Evolutionary conservation across 2,329 filamentous ascomycete genomes (phyloP), one percentile per base, ranked within the genome.

Genomic region (Epichloe sylvatica): DNA sequence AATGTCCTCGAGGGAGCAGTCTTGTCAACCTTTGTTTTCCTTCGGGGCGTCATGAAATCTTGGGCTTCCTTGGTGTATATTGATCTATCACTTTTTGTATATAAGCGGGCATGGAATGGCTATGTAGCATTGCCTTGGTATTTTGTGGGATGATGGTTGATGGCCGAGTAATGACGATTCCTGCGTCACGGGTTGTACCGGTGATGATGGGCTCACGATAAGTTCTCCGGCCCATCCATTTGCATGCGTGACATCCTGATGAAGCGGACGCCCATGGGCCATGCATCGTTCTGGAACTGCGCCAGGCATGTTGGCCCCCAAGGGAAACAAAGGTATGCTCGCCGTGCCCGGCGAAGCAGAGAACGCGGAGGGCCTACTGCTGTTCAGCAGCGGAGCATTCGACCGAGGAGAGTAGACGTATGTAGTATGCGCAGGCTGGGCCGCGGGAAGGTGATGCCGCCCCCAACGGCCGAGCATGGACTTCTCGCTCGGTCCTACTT

Each of bases 351-450:
- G 21, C 21, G 21, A 5, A 21, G 21, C 21, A 21, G 21, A 21
- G 21, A 21, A 21, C 21, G 19, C 2, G 19, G 21, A 21, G 21
- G 21, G 21, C 21, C 21, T 21, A 5, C 21, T 21, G 4, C 40
- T 39, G 11, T 41, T 59, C 3, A 71, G 59, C 2, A 72, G 60
- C 17, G 66, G 62, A 2, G 62, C 59, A 3, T 59, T 63, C 50
- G 66, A 69, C 15, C 35, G 17, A 21, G 21, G 21, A 21, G 21
- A 21, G 21, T 21, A 21, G 21, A 21, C 21, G 21, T 21, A 21
- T 21, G 2, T 19, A 21, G 21, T 21, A 21, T 21, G 5, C 21
- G 21, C 21, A 0, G 21, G 21, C 21, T 21, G 21, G 21, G 21
- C 3, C 21, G 21, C 21, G 21, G 21, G 21, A 21, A 21, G 3